Percentiles rank a stretch among this genome's conserved stretches.
These are phyloP conservation scores for Rhizoclosmatium globosum DNA, from an alignment of 192 early-diverging fungal species.

Conservation along the genomic window DNA sequence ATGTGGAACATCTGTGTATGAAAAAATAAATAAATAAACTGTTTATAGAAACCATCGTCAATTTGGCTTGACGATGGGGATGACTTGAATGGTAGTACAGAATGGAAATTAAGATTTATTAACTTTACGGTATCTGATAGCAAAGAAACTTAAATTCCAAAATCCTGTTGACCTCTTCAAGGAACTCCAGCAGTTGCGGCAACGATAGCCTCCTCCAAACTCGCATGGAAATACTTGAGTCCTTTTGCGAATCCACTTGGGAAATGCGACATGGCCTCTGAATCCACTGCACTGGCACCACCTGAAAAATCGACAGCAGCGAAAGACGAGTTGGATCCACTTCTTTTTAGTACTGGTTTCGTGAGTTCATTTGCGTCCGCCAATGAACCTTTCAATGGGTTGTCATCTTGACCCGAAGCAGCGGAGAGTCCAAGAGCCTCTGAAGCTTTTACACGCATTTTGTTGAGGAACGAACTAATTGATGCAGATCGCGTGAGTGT, in stretches of 20 bases:
- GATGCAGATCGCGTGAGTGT: too few relatives aligned
- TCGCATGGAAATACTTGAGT: slow-evolving; percentile 7
- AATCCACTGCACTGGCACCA: not conserved
- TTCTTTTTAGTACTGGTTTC: not conserved
- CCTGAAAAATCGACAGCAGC: not conserved
- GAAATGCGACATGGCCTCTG: not conserved
- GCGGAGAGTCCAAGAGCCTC: not conserved
- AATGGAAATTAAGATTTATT: too few relatives aligned
- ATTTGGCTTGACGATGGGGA: too few relatives aligned
- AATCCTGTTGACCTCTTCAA: too few relatives aligned
- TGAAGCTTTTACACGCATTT: not conserved
- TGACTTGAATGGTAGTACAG: too few relatives aligned
- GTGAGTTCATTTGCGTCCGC: not conserved
- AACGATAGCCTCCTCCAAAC: not conserved
- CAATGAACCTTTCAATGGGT: not conserved
- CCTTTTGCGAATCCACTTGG: not conserved
- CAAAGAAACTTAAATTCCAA: too few relatives aligned
- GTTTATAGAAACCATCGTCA: too few relatives aligned
- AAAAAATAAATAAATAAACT: too few relatives aligned
- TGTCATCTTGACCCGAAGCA: not conserved
- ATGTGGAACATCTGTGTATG: too few relatives aligned
- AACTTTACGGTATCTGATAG: too few relatives aligned
- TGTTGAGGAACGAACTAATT: too few relatives aligned
- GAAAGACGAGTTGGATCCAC: not conserved
- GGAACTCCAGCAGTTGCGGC: not conserved